phyloP scores from a whole-genome alignment of 2,329 filamentous ascomycete species.

The Curvularia hawaiiensis region DNA sequence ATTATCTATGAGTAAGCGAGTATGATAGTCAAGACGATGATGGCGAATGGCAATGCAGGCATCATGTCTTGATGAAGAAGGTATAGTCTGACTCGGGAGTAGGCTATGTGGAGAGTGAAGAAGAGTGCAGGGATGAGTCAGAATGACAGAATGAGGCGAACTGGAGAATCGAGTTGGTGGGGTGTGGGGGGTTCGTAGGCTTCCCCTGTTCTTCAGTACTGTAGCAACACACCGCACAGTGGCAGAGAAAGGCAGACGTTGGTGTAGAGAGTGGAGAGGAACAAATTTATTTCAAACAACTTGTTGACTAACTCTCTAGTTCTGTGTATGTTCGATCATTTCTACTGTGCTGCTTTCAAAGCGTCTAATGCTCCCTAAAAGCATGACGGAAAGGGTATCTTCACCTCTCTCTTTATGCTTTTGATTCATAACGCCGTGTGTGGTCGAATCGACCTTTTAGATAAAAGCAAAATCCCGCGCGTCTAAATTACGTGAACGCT shows the following conservation, averaged over 20 bases:
- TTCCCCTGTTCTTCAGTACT: neutral
- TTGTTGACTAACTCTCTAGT: neutral
- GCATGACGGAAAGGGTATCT: constrained; percentile 19
- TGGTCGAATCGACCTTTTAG: constrained; percentile 4
- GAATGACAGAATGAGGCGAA: neutral
- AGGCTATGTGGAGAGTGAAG: neutral
- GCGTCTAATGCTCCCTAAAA: constrained; percentile 6
- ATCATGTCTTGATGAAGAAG: neutral
- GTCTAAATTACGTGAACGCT: constrained; percentile 3
- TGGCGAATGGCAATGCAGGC: neutral
- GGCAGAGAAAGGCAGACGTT: neutral
- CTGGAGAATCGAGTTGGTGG: neutral
- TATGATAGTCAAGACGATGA: neutral
- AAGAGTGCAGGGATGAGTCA: neutral
- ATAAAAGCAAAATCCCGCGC: neutral
- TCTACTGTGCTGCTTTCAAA: constrained; percentile 13
- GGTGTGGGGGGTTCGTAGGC: neutral
- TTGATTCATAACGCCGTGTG: constrained; percentile 11
- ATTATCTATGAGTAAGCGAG: neutral
- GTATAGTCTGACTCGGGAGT: neutral
- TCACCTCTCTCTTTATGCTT: constrained; percentile 15
- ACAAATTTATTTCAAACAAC: neutral
- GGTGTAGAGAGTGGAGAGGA: neutral
- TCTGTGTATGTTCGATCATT: constrained; percentile 2
- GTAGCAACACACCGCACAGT: neutral